Base-by-base conservation (phyloP, 345 rosid species). In the Ailanthus altissimus region DNA sequence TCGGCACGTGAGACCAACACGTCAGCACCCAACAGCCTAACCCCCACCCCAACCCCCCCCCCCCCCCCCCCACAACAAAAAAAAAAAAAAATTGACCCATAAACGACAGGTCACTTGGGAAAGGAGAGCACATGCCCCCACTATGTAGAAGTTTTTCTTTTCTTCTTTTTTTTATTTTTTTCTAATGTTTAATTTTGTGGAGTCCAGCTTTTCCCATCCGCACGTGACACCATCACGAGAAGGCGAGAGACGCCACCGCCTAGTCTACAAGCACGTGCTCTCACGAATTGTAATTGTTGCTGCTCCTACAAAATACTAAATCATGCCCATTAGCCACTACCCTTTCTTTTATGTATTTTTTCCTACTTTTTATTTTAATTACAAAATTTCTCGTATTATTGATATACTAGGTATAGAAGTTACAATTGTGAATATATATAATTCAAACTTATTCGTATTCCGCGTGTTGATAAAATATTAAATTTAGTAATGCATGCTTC, bases 181-280 rank as follows among this genome's bases (percentile, higher is more conserved):
- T 20, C 1, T 5, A 0, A 53, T 8, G 43, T 28, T 3, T 5
- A 18, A 63, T 60, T 63, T 65, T 4, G 58, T 32, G 70, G 83
- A 84, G 81, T 26, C 83, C 81, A 75, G 2, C 14, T 45, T 28
- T 16, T 21, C 23, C 40, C 1, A 38, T 56, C 64, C 28, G 86
- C 85, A 85, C 88, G 86, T 83, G 88, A 83, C 73, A 71, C 79
- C 80, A 80, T 85, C 84, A 81, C 86, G 84, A 77, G 81, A 79
- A 69, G 72, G 86, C 79, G 64, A 64, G 74, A 25, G 70, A 59
- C 57, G 70, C 76, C 78, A 75, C 79, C 80, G 77, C 81, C 70
- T 63, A 70, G 64, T 46, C 78, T 62, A 43, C 73, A 59, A 8
- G 65, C 86, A 86, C 86, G 88, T 86, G 88, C 82, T 53, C 68